phyloP scores from a whole-genome alignment of 2,329 filamentous ascomycete species.

The Whalleya microplaca region DNA sequence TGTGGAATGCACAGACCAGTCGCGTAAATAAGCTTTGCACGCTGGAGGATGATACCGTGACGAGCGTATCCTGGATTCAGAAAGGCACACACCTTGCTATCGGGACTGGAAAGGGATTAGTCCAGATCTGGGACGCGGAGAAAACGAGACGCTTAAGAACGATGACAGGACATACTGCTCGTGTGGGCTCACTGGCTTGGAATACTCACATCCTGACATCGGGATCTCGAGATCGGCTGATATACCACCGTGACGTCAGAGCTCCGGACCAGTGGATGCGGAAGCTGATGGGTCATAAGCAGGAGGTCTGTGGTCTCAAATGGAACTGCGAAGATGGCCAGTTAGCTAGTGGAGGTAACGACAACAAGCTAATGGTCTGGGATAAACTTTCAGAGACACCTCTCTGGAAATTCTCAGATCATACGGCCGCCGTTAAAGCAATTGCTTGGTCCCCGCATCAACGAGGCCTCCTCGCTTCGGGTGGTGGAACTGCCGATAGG shows the following conservation, averaged over 20 bases:
- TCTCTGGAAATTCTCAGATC: constrained; percentile 90
- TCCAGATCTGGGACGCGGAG: constrained; percentile 98
- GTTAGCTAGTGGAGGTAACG: constrained; percentile 92
- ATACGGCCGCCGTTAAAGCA: constrained; percentile 94
- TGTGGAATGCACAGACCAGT: constrained; percentile 95
- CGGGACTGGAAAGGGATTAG: constrained; percentile 89
- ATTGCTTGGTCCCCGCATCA: constrained; percentile 98
- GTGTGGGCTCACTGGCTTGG: constrained; percentile 94
- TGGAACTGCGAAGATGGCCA: constrained; percentile 98
- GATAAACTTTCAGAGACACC: constrained; percentile 93
- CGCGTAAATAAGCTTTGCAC: constrained; percentile 94
- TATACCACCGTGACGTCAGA: constrained; percentile 94
- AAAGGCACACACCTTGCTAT: constrained; percentile 95
- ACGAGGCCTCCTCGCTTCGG: constrained; percentile 89
- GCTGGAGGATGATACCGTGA: constrained; percentile 89
- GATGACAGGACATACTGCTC: constrained; percentile 94
- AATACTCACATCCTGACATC: constrained; percentile 97
- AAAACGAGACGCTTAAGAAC: constrained; percentile 82
- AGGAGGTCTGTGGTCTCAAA: constrained; percentile 94
- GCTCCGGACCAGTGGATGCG: constrained; percentile 88
- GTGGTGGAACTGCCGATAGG: constrained; percentile 92
- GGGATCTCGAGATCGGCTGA: constrained; percentile 88
- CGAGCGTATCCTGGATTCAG: constrained; percentile 98
- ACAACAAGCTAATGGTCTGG: constrained; percentile 99
- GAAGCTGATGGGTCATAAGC: constrained; percentile 91